Evolutionary conservation across 768 basidiomycete genomes (phyloP).

Genomic region (Pleurotus cornucopiae): DNA sequence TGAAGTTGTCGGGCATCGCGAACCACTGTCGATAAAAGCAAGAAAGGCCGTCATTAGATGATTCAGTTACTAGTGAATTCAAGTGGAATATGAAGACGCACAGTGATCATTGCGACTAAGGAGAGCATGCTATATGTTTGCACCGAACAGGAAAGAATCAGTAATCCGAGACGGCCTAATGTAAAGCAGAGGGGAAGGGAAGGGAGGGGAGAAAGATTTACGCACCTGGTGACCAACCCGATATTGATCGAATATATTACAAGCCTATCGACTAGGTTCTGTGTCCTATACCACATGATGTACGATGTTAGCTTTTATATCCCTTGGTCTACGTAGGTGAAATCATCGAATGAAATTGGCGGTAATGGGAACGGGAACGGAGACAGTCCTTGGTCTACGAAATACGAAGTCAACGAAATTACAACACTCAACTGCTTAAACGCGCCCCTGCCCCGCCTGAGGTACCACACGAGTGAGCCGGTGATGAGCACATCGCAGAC

Average conservation of each 20-base stretch:
- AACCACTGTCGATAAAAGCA: not conserved
- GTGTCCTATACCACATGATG: not conserved
- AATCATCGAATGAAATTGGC: no score
- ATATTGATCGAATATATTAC: constrained; percentile 1
- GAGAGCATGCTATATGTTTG: not conserved
- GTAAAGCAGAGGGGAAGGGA: not conserved
- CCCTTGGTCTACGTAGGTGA: no score
- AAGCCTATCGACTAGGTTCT: not conserved
- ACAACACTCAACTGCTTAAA: not conserved
- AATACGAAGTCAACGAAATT: not conserved
- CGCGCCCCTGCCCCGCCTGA: not conserved
- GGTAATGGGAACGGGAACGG: no score
- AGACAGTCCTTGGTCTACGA: not conserved
- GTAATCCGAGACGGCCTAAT: not conserved
- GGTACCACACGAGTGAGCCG: not conserved
- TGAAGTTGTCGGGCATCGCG: not conserved
- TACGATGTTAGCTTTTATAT: not conserved
- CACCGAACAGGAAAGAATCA: not conserved
- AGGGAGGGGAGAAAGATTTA: not conserved
- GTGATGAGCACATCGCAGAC: constrained; percentile 1
- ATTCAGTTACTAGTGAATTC: no score
- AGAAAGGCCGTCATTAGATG: no score
- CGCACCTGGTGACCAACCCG: constrained; percentile 1
- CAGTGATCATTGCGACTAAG: not conserved
- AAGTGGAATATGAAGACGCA: not conserved